phyloP scores from a whole-genome alignment of 306 rosid genomes.

The Begonia loranthoides region DNA sequence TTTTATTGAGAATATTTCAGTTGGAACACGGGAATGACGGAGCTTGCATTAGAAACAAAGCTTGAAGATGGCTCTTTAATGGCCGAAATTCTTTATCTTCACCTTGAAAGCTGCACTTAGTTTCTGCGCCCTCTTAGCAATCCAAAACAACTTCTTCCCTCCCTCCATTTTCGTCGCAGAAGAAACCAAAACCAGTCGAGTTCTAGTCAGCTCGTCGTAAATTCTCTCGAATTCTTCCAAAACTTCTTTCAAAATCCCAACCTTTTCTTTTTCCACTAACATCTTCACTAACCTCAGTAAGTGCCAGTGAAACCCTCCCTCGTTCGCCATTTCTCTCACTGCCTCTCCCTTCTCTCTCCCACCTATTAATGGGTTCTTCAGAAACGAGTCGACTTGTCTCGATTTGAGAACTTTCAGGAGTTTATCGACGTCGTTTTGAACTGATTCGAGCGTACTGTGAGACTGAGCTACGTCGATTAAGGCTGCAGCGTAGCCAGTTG shows the following conservation, averaged over 20 bases:
- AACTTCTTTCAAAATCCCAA: slow-evolving; percentile 31
- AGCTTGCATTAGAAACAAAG: too few relatives aligned
- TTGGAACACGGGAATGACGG: too few relatives aligned
- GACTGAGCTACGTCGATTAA: slow-evolving; percentile 42
- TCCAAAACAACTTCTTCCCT: slow-evolving; percentile 27
- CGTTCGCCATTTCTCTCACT: slow-evolving; percentile 17
- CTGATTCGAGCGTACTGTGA: slow-evolving; percentile 35
- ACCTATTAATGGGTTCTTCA: slow-evolving; percentile 12
- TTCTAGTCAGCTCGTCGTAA: slow-evolving; percentile 43
- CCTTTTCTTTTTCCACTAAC: slow-evolving; percentile 39
- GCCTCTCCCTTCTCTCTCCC: slow-evolving; percentile 24
- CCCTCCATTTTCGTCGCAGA: slow-evolving; percentile 26
- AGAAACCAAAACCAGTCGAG: slow-evolving; percentile 45
- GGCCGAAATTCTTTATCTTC: slow-evolving; percentile 37
- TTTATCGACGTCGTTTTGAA: slow-evolving; percentile 38
- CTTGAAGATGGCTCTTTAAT: not conserved
- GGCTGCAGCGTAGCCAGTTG: slow-evolving; percentile 78
- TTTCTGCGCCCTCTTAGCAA: slow-evolving; percentile 32
- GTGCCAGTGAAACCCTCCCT: slow-evolving; percentile 32
- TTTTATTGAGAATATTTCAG: too few relatives aligned
- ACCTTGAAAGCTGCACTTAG: slow-evolving; percentile 39
- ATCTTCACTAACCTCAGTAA: slow-evolving; percentile 48
- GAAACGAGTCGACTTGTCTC: slow-evolving; percentile 9
- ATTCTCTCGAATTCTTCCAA: slow-evolving; percentile 65
- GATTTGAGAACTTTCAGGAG: slow-evolving; percentile 27